Evolutionary conservation across 1,284 basidiomycete genomes (phyloP).

Genomic region (Fomitopsis schrenkii): DNA sequence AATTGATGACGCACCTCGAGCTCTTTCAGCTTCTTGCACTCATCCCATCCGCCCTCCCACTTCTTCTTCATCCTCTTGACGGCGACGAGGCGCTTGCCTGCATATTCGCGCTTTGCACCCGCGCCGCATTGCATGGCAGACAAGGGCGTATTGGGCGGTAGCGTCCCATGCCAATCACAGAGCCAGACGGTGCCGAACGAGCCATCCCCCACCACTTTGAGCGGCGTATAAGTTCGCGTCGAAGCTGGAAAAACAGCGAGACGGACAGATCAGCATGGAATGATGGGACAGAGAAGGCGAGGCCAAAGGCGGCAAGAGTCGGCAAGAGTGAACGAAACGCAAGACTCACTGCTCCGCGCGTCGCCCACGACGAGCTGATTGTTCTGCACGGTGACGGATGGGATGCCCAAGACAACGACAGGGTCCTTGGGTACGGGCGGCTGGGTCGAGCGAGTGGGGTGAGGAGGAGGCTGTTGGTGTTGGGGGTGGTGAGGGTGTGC

Average conservation of each 20-base stretch:
- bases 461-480: conserved; percentile 11
- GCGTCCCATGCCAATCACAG: conserved; percentile 97
- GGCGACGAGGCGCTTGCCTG: conserved; percentile 92
- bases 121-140: conserved; percentile 91
- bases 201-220: conserved; percentile 93
- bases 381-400: conserved; percentile 66
- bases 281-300: conserved; percentile 4
- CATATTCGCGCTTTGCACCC: conserved; percentile 90
- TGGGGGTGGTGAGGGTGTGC: conserved; percentile 19
- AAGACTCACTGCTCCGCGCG: conserved; percentile 60
- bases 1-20: conserved; percentile 70
- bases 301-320: background rate
- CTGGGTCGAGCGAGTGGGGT: conserved; percentile 12
- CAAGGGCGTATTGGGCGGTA: conserved; percentile 83
- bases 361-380: conserved; percentile 67
- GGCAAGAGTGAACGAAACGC: conserved; percentile 10
- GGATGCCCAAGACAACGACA: conserved; percentile 63
- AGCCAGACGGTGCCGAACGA: conserved; percentile 98
- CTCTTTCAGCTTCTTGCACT: conserved; percentile 94
- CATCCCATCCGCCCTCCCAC: conserved; percentile 97
- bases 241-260: conserved; percentile 26
- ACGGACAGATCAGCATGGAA: conserved; percentile 7
- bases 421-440: conserved; percentile 45
- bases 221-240: conserved; percentile 43
- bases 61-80: conserved; percentile 98